Conservation (phyloP, 2,329 filamentous ascomycete genomes). For the Penicillium sp. region DNA sequence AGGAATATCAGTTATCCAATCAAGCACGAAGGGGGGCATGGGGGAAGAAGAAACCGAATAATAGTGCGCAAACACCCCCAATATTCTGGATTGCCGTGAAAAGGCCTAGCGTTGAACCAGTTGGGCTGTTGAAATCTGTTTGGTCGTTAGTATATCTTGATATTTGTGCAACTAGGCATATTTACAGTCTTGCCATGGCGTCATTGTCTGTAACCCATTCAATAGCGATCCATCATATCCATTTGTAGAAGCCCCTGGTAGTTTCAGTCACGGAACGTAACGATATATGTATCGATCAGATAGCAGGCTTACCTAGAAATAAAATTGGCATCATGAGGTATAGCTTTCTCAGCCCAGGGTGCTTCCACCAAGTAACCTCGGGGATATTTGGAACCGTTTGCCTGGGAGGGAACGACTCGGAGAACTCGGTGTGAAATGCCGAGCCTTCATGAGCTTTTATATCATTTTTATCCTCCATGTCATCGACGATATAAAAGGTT, state of each 20-base stretch:
- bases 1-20: background rate
- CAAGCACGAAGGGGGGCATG: background rate
- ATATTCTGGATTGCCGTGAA: constrained; percentile 24
- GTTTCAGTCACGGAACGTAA: background rate
- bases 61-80: constrained; percentile 20
- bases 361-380: constrained; percentile 20
- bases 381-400: constrained; percentile 4
- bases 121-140: constrained; percentile 15
- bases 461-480: background rate
- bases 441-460: background rate
- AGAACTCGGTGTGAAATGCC: constrained; percentile 10
- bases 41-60: constrained; percentile 12
- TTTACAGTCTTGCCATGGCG: constrained; percentile 22
- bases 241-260: constrained; percentile 15
- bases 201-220: constrained; percentile 25
- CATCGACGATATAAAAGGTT: background rate
- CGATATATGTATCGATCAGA: background rate
- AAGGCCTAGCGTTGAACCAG: constrained; percentile 13
- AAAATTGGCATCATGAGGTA: constrained; percentile 23
- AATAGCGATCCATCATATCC: constrained; percentile 24
- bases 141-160: background rate
- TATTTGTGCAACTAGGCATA: background rate
- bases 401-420: background rate
- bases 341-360: constrained; percentile 14
- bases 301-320: constrained; percentile 4